A percentile compares a stretch with the other conserved stretches of the same genome.
phyloP scores from a whole-genome alignment of 1,284 basidiomycete species.

The Laetiporus sulphureus region DNA sequence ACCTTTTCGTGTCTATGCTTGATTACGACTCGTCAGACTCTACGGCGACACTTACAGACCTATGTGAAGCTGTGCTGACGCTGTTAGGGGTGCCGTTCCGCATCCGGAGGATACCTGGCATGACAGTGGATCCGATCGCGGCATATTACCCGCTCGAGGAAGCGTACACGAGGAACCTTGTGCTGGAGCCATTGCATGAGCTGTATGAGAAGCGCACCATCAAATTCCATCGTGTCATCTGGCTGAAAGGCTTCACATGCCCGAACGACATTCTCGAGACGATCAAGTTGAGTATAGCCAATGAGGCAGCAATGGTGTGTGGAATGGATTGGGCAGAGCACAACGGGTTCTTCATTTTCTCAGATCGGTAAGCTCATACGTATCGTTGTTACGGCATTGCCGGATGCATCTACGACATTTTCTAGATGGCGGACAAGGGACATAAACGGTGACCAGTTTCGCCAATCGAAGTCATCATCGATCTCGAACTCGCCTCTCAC shows the following conservation, averaged over 20 bases:
- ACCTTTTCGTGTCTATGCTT: conserved; percentile 92
- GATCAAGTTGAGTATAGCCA: conserved; percentile 80
- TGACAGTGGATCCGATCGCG: conserved; percentile 80
- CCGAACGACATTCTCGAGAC: conserved; percentile 95
- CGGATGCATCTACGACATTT: not conserved
- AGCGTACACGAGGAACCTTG: conserved; percentile 86
- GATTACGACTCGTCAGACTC: conserved; percentile 92
- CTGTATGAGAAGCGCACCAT: conserved; percentile 70
- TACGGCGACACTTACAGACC: conserved; percentile 85
- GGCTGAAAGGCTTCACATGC: conserved; percentile 96
- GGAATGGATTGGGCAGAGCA: conserved; percentile 99
- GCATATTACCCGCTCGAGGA: conserved; percentile 94
- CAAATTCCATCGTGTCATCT: conserved; percentile 84
- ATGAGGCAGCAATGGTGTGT: conserved; percentile 93
- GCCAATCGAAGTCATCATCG: conserved; percentile 88
- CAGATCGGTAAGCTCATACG: conserved; percentile 62
- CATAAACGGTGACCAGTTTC: conserved; percentile 92
- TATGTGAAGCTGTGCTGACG: conserved; percentile 88
- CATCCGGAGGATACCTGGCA: conserved; percentile 80
- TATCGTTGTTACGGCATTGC: not conserved
- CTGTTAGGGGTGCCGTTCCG: conserved; percentile 87
- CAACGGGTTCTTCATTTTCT: conserved; percentile 94
- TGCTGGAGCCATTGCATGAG: conserved; percentile 85
- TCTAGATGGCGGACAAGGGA: conserved; percentile 89
- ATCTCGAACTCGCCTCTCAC: conserved; percentile 61